Base-by-base conservation (phyloP, 23 red algal genomes). In the Gracilariopsis chorda region DNA sequence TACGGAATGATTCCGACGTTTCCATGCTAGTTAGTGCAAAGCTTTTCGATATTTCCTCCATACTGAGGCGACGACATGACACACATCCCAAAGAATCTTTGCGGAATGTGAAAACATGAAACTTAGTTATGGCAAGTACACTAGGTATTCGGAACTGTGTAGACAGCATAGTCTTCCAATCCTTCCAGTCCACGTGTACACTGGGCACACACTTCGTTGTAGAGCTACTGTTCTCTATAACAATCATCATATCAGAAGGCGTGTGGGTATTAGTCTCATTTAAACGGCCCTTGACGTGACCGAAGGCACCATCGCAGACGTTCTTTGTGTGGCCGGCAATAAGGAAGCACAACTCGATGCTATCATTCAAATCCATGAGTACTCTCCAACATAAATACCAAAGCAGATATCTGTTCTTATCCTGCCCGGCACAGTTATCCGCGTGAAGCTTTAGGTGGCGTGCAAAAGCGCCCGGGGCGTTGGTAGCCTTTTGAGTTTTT, bases 311-410 rank as follows among this genome's bases (percentile, higher is more conserved):
- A 35, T 86, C 82, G 40, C 1, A 69, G 37, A 69, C 58, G 0
- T 86, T 86, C 60, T 86, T 56, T 10, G 56, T 86, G 59, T 86
- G 82, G 2, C 64, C 83, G 34, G 63, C 62, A 17, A 88, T 33
- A 35, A 88, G 19, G 40, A 88, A 88, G 30, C 43, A 33, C 8
- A 88, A 37, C n/a, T 17, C 51, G 23, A 88, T 0, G 0, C 48
- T 19, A 24, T 45, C 61, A 1, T 88, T 35, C 14, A 72, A 36
- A 20, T 34, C 48, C 12, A 75, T 35, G 5, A 75, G 8, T 49
- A 24, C 21, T 1, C 42, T 6, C 41, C 83, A 88, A 7, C 30
- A 61, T 49, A 21, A 49, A 47, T 56, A 88, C 33, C 28, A 74
- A 9, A 88, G 29, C n/a, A 88, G 36, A 76, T 24, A 73, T 10